Evolutionary conservation across 441 rosid species (phyloP).

Genomic region (Gossypium davidsonii): DNA sequence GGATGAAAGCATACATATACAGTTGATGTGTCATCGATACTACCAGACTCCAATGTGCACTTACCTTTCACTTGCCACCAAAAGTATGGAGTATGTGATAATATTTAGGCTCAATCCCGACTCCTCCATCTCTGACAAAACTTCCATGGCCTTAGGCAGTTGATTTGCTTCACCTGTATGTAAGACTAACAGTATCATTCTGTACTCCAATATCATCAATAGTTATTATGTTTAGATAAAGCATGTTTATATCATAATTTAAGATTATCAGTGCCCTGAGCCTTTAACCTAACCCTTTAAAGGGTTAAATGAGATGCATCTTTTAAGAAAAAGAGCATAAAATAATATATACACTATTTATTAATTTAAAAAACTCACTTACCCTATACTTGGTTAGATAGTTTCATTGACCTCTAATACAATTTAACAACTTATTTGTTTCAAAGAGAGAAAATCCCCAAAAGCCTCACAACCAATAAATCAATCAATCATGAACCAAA

Average conservation of each 20-base stretch:
- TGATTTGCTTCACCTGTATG: slow-evolving; percentile 76
- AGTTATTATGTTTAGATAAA: background rate
- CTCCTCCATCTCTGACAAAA: slow-evolving; percentile 62
- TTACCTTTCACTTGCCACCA: slow-evolving; percentile 80
- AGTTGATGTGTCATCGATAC: background rate
- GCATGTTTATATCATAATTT: background rate
- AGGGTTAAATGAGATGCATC: background rate
- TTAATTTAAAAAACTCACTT: background rate
- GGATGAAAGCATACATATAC: slow-evolving; percentile 13
- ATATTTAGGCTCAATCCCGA: slow-evolving; percentile 55
- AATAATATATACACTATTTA: background rate
- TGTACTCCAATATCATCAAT: slow-evolving; percentile 10
- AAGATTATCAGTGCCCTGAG: background rate
- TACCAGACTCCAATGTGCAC: slow-evolving; percentile 9
- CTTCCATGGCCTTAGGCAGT: slow-evolving; percentile 66
- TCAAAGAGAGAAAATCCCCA: background rate
- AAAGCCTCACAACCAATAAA: background rate
- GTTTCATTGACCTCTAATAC: background rate
- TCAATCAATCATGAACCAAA: no score
- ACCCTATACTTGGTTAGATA: background rate
- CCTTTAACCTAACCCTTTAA: background rate
- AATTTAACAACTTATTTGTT: background rate
- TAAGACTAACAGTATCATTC: slow-evolving; percentile 23
- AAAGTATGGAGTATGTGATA: slow-evolving; percentile 73
- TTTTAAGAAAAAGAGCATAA: background rate